These are phyloP conservation scores for Tanozyma kutaoensis DNA, from an alignment of 805 yeast species.

Conservation along the genomic window DNA sequence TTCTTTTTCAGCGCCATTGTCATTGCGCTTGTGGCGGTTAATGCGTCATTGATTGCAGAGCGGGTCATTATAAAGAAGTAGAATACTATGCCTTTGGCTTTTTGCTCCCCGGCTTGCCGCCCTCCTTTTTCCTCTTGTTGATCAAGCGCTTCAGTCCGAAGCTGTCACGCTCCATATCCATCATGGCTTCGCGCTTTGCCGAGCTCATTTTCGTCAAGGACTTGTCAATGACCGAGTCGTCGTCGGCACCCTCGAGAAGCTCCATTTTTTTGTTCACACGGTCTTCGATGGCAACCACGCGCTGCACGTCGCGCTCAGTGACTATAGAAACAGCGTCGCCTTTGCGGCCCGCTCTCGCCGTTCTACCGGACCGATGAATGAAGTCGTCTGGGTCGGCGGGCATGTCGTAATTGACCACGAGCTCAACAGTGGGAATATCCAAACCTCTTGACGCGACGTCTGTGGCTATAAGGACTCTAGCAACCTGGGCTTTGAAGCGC, in stretches of 20 bases:
- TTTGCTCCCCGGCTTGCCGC: neutral
- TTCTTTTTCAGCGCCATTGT: slow-evolving; percentile 19
- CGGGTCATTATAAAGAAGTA: too few species aligned
- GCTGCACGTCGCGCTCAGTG: slow-evolving; percentile 70
- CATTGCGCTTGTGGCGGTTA: slow-evolving; percentile 20
- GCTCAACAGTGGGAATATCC: slow-evolving; percentile 86
- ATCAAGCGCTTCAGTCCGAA: slow-evolving; percentile 64
- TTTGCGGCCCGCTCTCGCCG: slow-evolving; percentile 91
- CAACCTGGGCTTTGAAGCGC: slow-evolving; percentile 89
- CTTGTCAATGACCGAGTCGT: slow-evolving; percentile 62
- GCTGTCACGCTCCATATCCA: slow-evolving; percentile 87
- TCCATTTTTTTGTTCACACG: slow-evolving; percentile 72
- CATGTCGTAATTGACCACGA: slow-evolving; percentile 83
- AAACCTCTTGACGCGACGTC: slow-evolving; percentile 97
- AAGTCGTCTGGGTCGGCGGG: slow-evolving; percentile 96
- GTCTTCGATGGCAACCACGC: slow-evolving; percentile 78
- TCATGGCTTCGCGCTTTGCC: slow-evolving; percentile 80
- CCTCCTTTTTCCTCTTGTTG: slow-evolving; percentile 27
- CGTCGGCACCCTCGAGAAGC: slow-evolving; percentile 58
- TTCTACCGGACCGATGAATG: slow-evolving; percentile 95
- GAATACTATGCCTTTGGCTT: too few species aligned
- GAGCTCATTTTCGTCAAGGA: slow-evolving; percentile 57
- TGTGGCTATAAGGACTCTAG: slow-evolving; percentile 84
- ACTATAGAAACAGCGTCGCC: slow-evolving; percentile 80
- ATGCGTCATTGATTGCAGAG: slow-evolving; percentile 27